Conservation (phyloP, 2,329 filamentous ascomycete genomes). For the Aspergillus sp. region DNA sequence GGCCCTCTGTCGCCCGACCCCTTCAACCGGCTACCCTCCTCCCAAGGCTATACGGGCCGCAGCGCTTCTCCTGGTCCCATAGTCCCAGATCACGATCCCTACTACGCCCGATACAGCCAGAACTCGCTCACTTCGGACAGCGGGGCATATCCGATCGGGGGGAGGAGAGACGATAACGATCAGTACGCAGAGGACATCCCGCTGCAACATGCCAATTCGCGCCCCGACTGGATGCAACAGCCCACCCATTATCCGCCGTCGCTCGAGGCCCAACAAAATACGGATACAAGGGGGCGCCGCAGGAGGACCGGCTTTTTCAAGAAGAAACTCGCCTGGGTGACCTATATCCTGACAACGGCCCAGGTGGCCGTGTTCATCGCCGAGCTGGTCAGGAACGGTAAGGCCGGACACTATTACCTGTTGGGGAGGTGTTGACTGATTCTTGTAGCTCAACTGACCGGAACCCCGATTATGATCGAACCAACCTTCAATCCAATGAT, state of each 20-base stretch:
- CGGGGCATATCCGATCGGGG: conserved; percentile 21
- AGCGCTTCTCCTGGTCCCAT: conserved; percentile 31
- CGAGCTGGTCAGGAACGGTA: conserved; percentile 77
- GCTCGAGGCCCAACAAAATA: conserved; percentile 36
- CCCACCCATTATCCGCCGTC: conserved; percentile 40
- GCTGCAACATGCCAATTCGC: conserved; percentile 27
- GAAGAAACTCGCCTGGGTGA: conserved; percentile 63
- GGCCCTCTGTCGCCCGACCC: conserved; percentile 26
- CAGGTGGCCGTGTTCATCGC: conserved; percentile 82
- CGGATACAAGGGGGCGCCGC: conserved; percentile 14
- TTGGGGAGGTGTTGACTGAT: conserved; percentile 5
- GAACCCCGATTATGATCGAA: conserved; percentile 57
- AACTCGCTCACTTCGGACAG: conserved; percentile 27
- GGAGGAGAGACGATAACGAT: conserved; percentile 23
- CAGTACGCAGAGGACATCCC: conserved; percentile 36
- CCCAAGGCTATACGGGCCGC: conserved; percentile 13
- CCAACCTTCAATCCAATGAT: conserved; percentile 96
- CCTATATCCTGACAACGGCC: conserved; percentile 65
- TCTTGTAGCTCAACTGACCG: conserved; percentile 59
- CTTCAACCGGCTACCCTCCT: conserved; percentile 24
- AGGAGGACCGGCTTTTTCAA: conserved; percentile 46
- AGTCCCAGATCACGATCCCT: conserved; percentile 34
- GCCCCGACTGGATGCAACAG: conserved; percentile 34
- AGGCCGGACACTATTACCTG: conserved; percentile 1
- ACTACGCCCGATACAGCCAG: conserved; percentile 28